Conservation (phyloP, 208 protist species). For the Porcisia deanei region DNA sequence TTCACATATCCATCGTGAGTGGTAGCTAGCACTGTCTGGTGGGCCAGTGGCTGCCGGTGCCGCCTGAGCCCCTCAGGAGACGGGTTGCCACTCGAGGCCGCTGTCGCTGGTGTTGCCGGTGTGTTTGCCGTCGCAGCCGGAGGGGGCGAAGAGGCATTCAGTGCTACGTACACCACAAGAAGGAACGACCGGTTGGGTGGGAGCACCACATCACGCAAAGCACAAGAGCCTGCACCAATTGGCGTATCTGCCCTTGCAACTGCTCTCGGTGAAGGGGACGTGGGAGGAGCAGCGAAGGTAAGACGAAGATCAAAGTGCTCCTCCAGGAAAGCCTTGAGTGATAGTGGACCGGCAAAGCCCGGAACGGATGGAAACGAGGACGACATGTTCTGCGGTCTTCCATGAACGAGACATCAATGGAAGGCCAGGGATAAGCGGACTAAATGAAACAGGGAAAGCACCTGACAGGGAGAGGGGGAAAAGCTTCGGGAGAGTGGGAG, state of each 20-base stretch:
- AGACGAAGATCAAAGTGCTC: constrained; percentile 45
- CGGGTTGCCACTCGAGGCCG: neutral
- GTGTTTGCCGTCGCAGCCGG: neutral
- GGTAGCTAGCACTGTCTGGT: neutral
- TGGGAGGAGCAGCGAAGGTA: constrained; percentile 12
- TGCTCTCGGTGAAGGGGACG: neutral
- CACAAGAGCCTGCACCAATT: neutral
- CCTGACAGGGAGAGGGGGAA: neutral
- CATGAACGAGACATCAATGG: neutral
- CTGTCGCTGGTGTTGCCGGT: neutral
- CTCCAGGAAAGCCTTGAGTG: constrained; percentile 52
- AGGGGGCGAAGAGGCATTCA: constrained; percentile 26
- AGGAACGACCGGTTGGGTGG: constrained; percentile 38
- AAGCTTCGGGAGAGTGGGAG: neutral
- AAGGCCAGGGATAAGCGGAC: neutral
- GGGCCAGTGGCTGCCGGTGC: constrained; percentile 4
- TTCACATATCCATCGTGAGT: neutral
- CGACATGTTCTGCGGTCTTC: constrained; percentile 27
- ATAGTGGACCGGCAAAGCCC: constrained; percentile 51
- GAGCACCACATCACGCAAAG: constrained; percentile 20
- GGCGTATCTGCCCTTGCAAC: neutral
- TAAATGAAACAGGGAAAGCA: neutral
- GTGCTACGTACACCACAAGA: constrained; percentile 52
- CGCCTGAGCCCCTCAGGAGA: neutral
- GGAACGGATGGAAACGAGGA: constrained; percentile 44